Evolutionary conservation across 257 asterid species (phyloP).

Genomic region (Perilla frutescens): DNA sequence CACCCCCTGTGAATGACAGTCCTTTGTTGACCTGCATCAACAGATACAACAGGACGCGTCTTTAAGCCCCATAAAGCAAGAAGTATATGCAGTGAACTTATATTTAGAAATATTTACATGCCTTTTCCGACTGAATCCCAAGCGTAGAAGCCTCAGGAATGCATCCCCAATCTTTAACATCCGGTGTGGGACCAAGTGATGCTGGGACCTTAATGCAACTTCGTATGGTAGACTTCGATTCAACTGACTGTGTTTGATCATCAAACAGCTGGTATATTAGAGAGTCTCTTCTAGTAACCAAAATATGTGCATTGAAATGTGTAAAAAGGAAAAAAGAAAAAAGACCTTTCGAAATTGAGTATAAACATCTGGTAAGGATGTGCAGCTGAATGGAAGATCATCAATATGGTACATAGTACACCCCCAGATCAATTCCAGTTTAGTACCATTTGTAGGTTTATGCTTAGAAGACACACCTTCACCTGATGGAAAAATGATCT

Average conservation of each 20-base stretch:
- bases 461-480: conserved; percentile 41
- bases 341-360: conserved; percentile 94
- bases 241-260: conserved; percentile 68
- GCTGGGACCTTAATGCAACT: conserved; percentile 68
- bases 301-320: conserved; percentile 14
- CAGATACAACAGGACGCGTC: not conserved
- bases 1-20: conserved; percentile 88
- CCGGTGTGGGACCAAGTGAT: conserved; percentile 79
- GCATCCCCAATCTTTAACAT: conserved; percentile 79
- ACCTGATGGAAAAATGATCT: conserved; percentile 30
- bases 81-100: conserved; percentile 2
- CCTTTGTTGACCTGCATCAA: conserved; percentile 73
- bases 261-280: conserved; percentile 24
- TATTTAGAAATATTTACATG: conserved; percentile 34
- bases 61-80: conserved; percentile 26
- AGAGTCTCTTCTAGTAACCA: conserved; percentile 23
- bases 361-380: conserved; percentile 76
- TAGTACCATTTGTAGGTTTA: conserved; percentile 39
- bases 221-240: conserved; percentile 69
- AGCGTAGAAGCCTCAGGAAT: conserved; percentile 71
- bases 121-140: conserved; percentile 69
- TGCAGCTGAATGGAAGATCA: conserved; percentile 76
- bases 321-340: no score
- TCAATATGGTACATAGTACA: conserved; percentile 84
- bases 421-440: conserved; percentile 81